These are phyloP conservation scores for Candida xyloterini DNA, from an alignment of 805 yeast species.

Conservation along the genomic window DNA sequence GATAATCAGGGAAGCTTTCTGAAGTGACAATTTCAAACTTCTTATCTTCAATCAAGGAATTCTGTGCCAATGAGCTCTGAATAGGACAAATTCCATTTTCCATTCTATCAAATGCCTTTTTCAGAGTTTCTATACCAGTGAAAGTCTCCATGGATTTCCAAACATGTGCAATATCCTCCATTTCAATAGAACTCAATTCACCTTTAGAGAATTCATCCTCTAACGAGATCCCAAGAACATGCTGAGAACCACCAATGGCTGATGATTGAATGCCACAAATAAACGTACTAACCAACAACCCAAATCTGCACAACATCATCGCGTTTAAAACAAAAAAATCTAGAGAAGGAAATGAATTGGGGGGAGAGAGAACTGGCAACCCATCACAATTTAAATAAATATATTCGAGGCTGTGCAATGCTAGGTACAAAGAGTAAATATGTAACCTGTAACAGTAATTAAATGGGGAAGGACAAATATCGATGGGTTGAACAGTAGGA, in stretches of 20 bases:
- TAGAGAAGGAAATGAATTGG: no score
- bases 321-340: not conserved
- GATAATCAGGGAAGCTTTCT: constrained; percentile 21
- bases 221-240: not conserved
- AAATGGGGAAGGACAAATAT: no score
- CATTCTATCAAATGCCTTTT: constrained; percentile 9
- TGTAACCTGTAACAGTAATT: no score
- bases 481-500: no score
- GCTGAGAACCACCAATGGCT: not conserved
- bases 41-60: not conserved
- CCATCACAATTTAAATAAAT: no score
- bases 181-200: not conserved
- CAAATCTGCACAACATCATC: not conserved
- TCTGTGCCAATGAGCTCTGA: constrained; percentile 8
- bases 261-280: not conserved
- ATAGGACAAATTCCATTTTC: constrained; percentile 11
- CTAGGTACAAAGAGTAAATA: no score
- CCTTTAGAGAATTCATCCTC: not conserved
- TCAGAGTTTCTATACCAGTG: constrained; percentile 6
- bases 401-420: no score
- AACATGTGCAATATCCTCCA: constrained; percentile 10
- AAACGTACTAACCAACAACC: not conserved
- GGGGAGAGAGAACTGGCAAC: no score
- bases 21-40: constrained; percentile 11
- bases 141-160: constrained; percentile 16